These are phyloP conservation scores for Penicillium roqueforti DNA, from an alignment of 495 filamentous ascomycete genomes.

Conservation along the genomic window DNA sequence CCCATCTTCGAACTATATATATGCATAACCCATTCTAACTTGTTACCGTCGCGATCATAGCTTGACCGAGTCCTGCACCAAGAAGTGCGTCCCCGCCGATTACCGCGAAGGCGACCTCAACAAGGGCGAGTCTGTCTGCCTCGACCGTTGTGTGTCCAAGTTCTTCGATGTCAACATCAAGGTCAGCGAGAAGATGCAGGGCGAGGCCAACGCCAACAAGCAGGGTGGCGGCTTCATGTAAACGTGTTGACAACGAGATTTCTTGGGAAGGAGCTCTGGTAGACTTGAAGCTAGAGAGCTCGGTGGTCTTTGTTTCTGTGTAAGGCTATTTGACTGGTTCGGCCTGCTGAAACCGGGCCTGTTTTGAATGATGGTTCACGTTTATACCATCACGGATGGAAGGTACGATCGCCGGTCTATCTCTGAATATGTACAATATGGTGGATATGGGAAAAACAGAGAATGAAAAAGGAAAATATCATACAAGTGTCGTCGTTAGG, in stretches of 20 bases:
- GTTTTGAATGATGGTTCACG: slow-evolving; percentile 16
- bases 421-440: slow-evolving; percentile 31
- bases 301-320: slow-evolving; percentile 1
- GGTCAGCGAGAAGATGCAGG: slow-evolving; percentile 79
- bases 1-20: not conserved
- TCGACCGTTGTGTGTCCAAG: slow-evolving; percentile 93
- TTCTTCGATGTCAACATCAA: slow-evolving; percentile 98
- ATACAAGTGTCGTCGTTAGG: slow-evolving; percentile 20
- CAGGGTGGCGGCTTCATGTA: slow-evolving; percentile 52
- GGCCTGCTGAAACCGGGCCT: slow-evolving; percentile 5
- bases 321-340: slow-evolving; percentile 9
- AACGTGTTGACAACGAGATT: slow-evolving; percentile 14
- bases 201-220: slow-evolving; percentile 48
- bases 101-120: slow-evolving; percentile 95
- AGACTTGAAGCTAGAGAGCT: slow-evolving; percentile 3
- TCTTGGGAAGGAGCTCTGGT: slow-evolving; percentile 1
- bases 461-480: slow-evolving; percentile 14
- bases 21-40: not conserved
- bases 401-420: slow-evolving; percentile 18
- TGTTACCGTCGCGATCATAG: slow-evolving; percentile 39
- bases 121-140: slow-evolving; percentile 96
- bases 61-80: slow-evolving; percentile 78
- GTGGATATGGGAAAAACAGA: slow-evolving; percentile 15
- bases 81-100: slow-evolving; percentile 84
- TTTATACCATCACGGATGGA: slow-evolving; percentile 23